Base-by-base conservation (phyloP, 768 basidiomycete species). In the Suillus subaureus region DNA sequence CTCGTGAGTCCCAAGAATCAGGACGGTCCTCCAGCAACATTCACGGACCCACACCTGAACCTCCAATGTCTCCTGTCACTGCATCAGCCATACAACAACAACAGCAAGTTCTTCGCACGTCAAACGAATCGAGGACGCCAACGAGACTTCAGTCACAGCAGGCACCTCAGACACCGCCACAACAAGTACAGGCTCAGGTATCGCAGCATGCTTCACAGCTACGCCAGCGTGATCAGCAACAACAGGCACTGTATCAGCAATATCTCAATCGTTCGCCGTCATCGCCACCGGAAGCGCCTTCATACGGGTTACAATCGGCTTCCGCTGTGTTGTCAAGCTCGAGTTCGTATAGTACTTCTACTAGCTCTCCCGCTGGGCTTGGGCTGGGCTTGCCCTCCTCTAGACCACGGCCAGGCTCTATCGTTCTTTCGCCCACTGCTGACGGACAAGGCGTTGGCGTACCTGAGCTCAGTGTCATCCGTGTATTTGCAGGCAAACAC, bases 401-500 rank as follows among this genome's bases (percentile, higher is more conserved):
- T 13, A 84, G 89, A 28, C 88, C 84, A 8, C 88, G 92, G 28
- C 92, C 92, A 0, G 92, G 92, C 3, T 94, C 93, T 6, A 79
- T 94, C 26, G 87, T 94, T 37, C 80, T 94, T 16, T 84, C 89
- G 4, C 82, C 87, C 15, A 78, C 84, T 43, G 75, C 86, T 31
- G 88, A 91, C 70, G 88, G 84, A 8, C 85, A 87, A 64, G 87
- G 87, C 3, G 79, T 84, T 0, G 81, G 82, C 8, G 86, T 92
- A 4, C 93, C 92, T 0, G 90, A 96, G 62, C 85, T 99, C 63
- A 97, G 91, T 70, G 97, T 99, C 67, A 90, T 99, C 61, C 92
- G 97, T 31, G 89, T 99, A 45, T 99, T 99, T 73, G 96, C 97
- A 0, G 97, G 97, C 35, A 88, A 91, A 69, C 85, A 93, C 69